Base-by-base conservation (phyloP, 306 rosid species). In the Crotalaria pallida region DNA sequence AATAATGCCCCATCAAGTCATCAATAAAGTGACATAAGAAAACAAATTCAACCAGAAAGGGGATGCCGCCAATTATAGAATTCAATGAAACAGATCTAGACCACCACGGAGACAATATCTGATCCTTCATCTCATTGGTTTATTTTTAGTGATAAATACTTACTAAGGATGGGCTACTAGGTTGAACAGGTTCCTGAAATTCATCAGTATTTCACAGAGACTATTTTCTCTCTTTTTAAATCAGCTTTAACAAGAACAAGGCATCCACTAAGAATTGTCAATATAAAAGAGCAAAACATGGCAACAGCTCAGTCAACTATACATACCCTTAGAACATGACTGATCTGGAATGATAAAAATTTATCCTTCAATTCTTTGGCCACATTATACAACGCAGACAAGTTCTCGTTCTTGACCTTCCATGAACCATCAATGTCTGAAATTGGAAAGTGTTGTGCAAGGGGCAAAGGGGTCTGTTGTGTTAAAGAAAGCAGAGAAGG, bases 311-410 rank as follows among this genome's bases (percentile, higher is more conserved):
- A 64, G 57, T 21, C 58, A 78, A 82, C 58, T 48, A 59, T 65
- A 68, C 97, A 10, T 77, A 94, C 98, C 97, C 97, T 80, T 79
- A 88, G 82, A 81, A 94, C 89, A 79, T 94, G 97, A 78, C 19
- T 73, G 68, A 94, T 84, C 85, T 94, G 58, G 82, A 94, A 90
- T 22, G 95, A 91, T 12, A 45, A 45, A 86, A 88, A 94, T 50
- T 84, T 68, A 21, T 87, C 84, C 84, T 87, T 87, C 49, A 94
- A 91, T 77, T 81, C 78, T 73, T 72, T 82, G 74, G 88, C 97
- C 86, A 81, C 89, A 58, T 87, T 77, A 73, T 57, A 77, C 84
- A 94, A 79, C 58, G 27, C 60, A 40, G 84, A 62, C 77, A 94
- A 71, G 79, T 83, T 88, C 78, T 84, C 79, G 49, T 88, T 77